Conservation (phyloP, 2,329 filamentous ascomycete genomes). For the Pseudocercospora pini-densiflorae region DNA sequence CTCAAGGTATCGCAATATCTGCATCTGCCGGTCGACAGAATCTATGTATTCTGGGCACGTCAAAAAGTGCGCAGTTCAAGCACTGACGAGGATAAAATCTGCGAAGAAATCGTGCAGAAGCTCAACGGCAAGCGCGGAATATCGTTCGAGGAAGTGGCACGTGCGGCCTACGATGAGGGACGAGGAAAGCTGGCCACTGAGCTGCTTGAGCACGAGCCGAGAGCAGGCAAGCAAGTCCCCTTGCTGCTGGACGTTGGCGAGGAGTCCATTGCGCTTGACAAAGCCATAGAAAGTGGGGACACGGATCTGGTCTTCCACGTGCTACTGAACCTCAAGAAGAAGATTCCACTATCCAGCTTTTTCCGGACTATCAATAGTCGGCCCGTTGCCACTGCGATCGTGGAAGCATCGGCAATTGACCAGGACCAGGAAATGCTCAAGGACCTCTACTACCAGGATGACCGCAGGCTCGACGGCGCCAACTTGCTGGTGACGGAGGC, state of each 20-base stretch:
- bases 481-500: constrained; percentile 87
- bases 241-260: constrained; percentile 94
- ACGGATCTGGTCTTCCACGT: constrained; percentile 93
- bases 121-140: constrained; percentile 88
- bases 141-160: constrained; percentile 92
- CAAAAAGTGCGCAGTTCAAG: constrained; percentile 86
- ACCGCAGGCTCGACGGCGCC: constrained; percentile 84
- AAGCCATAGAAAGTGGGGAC: constrained; percentile 93
- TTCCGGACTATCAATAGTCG: constrained; percentile 88
- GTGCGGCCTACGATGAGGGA: constrained; percentile 92
- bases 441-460: constrained; percentile 96
- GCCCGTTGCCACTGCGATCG: constrained; percentile 83
- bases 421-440: constrained; percentile 85
- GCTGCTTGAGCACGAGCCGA: constrained; percentile 88
- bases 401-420: constrained; percentile 80
- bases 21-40: constrained; percentile 80
- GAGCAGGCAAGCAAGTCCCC: constrained; percentile 94
- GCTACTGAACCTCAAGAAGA: constrained; percentile 83
- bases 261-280: constrained; percentile 91
- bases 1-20: constrained; percentile 87
- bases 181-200: constrained; percentile 86
- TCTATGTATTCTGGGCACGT: constrained; percentile 96
- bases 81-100: constrained; percentile 87
- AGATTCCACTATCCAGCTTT: constrained; percentile 86
- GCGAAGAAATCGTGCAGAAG: constrained; percentile 82